Conservation (phyloP, 169 alveolate genomes). For the Neospora caninum region DNA sequence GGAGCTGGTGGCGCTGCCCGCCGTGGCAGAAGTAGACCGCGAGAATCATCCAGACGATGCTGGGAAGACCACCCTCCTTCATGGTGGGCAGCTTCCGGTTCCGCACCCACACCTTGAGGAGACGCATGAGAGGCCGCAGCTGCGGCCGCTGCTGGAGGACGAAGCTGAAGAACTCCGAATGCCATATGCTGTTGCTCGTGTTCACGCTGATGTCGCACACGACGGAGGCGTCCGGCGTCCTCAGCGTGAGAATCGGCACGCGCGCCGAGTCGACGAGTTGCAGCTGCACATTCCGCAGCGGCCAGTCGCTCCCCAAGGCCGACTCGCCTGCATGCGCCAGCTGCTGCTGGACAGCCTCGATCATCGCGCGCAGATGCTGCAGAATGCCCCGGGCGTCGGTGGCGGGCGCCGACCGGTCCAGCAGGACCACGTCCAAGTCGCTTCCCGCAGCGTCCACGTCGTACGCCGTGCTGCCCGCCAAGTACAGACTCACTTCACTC, state of each 20-base stretch:
- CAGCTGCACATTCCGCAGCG: slow-evolving; percentile 69
- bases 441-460: slow-evolving; percentile 81
- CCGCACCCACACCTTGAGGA: slow-evolving; percentile 85
- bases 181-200: slow-evolving; percentile 85
- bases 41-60: slow-evolving; percentile 89
- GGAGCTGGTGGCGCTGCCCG: not conserved
- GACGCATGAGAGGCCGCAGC: slow-evolving; percentile 85
- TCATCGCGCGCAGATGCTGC: slow-evolving; percentile 72
- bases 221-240: slow-evolving; percentile 77
- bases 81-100: slow-evolving; percentile 86
- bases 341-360: slow-evolving; percentile 69
- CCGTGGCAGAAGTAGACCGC: slow-evolving; percentile 70
- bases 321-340: slow-evolving; percentile 45
- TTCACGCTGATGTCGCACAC: slow-evolving; percentile 90
- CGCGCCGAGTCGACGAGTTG: slow-evolving; percentile 89
- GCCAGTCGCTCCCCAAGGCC: slow-evolving; percentile 60
- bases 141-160: slow-evolving; percentile 82
- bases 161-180: slow-evolving; percentile 83
- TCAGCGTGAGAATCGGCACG: slow-evolving; percentile 87
- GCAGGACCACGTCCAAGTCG: slow-evolving; percentile 81
- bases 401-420: slow-evolving; percentile 36
- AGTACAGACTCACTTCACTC: slow-evolving; percentile 70
- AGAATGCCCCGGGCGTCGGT: slow-evolving; percentile 74
- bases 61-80: slow-evolving; percentile 92
- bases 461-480: slow-evolving; percentile 85